phyloP scores from a whole-genome alignment of 73 alveolate species.

The Paramecium octaurelia region DNA sequence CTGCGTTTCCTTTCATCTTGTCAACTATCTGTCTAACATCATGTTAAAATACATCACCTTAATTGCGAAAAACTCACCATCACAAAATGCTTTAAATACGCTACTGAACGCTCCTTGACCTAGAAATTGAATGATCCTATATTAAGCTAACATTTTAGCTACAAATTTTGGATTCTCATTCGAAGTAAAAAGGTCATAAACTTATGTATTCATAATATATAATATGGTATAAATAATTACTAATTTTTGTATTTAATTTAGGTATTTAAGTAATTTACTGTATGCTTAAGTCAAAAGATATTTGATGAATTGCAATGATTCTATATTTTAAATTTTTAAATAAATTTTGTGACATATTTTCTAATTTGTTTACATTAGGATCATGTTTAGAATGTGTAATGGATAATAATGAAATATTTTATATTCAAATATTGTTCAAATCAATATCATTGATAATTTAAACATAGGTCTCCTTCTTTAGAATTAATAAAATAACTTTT shows the following conservation, averaged over 20 bases:
- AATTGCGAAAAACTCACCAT: not conserved
- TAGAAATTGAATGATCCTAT: not conserved
- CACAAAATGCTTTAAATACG: not conserved
- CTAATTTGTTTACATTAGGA: too few species aligned
- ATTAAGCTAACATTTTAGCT: not conserved
- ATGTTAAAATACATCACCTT: not conserved
- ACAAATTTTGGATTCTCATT: not conserved
- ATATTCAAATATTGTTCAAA: too few species aligned
- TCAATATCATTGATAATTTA: too few species aligned
- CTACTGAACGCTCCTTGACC: slow-evolving; percentile 28
- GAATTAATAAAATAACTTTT: not conserved
- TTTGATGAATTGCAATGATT: not conserved
- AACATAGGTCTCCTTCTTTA: not conserved
- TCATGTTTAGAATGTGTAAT: too few species aligned
- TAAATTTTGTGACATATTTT: not conserved
- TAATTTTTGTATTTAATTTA: not conserved
- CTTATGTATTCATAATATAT: not conserved
- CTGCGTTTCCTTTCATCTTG: not conserved
- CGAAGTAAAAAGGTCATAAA: not conserved
- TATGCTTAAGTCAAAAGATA: not conserved
- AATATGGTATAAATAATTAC: not conserved
- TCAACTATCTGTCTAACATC: not conserved
- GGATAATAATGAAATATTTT: too few species aligned
- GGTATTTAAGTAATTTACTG: not conserved
- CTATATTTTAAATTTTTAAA: not conserved